phyloP scores from a whole-genome alignment of 2,329 filamentous ascomycete genomes.

The Aspergillus sp. region DNA sequence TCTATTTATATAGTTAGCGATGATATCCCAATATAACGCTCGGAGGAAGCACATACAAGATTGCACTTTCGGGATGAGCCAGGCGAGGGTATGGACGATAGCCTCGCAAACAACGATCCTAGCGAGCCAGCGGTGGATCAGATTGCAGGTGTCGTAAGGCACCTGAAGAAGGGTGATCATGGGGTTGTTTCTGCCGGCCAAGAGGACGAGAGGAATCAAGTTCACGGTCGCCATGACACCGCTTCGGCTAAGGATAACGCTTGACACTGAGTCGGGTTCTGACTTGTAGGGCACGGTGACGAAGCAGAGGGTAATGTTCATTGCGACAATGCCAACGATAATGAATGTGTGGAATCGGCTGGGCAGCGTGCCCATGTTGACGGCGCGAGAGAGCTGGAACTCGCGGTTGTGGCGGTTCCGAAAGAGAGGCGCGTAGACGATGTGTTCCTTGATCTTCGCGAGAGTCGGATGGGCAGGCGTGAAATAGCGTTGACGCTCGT shows the following conservation, averaged over 20 bases:
- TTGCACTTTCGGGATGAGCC: conserved; percentile 68
- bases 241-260: conserved; percentile 45
- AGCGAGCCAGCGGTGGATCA: conserved; percentile 78
- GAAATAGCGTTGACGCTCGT: conserved; percentile 79
- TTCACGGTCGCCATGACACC: conserved; percentile 45
- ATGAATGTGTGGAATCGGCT: conserved; percentile 48
- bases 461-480: conserved; percentile 56
- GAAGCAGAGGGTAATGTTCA: conserved; percentile 53
- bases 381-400: conserved; percentile 43
- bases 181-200: conserved; percentile 46
- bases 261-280: conserved; percentile 32
- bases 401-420: conserved; percentile 46
- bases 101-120: conserved; percentile 68
- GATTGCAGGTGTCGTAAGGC: conserved; percentile 46
- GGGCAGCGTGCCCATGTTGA: conserved; percentile 49
- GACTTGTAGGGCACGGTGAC: conserved; percentile 44
- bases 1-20: conserved; percentile 25
- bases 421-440: conserved; percentile 53
- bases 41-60: conserved; percentile 19
- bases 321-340: conserved; percentile 40
- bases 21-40: background rate
- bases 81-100: conserved; percentile 70
- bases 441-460: conserved; percentile 68
- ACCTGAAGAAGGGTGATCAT: conserved; percentile 44
- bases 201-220: conserved; percentile 43